Percentiles rank a stretch among this genome's conserved stretches.
Conservation (phyloP, 208 protist genomes). For the Leishmania arabica region DNA sequence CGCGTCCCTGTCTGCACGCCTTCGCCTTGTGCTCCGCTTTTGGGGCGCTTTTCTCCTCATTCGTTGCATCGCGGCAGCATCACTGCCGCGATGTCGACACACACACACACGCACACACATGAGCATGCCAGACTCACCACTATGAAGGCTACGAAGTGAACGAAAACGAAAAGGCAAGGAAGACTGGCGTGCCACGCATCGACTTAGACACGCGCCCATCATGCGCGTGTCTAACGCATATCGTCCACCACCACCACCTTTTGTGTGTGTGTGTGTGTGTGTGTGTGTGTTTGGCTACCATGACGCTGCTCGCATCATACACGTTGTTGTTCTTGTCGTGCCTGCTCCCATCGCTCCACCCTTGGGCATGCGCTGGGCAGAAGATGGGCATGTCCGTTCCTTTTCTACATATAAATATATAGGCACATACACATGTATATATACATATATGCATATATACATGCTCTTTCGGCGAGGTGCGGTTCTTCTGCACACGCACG, state of each 20-base stretch:
- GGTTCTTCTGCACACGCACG: too few relatives aligned
- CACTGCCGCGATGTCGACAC: background rate
- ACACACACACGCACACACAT: background rate
- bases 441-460: too few relatives aligned
- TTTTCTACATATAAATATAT: too few relatives aligned
- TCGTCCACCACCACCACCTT: background rate
- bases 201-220: background rate
- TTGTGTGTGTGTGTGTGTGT: too few relatives aligned
- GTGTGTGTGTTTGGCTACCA: too few relatives aligned
- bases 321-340: too few relatives aligned
- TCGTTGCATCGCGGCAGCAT: background rate
- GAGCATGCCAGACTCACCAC: background rate
- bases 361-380: too few relatives aligned
- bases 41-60: background rate
- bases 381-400: too few relatives aligned
- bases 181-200: background rate
- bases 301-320: too few relatives aligned
- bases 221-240: background rate
- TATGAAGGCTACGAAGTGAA: background rate
- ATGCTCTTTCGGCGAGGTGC: too few relatives aligned
- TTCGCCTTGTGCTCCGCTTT: background rate
- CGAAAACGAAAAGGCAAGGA: background rate
- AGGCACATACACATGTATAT: too few relatives aligned
- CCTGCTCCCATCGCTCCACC: too few relatives aligned
- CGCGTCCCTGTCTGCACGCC: background rate